Conservation (phyloP, 257 asterid species). For the Gentiana dahurica region DNA sequence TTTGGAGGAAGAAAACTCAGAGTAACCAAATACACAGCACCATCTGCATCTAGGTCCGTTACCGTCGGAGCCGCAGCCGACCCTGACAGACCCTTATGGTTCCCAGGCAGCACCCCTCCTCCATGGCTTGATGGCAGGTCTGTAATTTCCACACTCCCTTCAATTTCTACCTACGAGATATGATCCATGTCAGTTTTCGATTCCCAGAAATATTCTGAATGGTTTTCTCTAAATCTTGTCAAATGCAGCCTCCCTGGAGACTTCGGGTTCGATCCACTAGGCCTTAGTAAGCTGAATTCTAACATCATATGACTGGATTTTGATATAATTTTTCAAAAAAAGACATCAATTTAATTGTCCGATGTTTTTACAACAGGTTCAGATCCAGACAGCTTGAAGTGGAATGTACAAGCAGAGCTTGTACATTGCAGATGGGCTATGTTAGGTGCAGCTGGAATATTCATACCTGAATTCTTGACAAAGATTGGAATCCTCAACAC, state of each 20-base stretch:
- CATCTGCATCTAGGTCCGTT: conserved; percentile 32
- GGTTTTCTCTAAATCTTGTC: not conserved
- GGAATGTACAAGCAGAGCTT: conserved; percentile 82
- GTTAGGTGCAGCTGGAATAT: conserved; percentile 97
- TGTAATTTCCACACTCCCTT: not conserved
- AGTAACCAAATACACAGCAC: conserved; percentile 35
- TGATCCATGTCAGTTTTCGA: too few relatives aligned
- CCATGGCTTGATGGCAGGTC: conserved; percentile 98
- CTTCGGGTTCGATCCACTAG: conserved; percentile 97
- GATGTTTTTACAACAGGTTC: conserved; percentile 37
- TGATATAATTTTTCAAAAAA: not conserved
- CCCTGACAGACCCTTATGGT: conserved; percentile 90
- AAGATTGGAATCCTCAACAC: conserved; percentile 86
- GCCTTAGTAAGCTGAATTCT: conserved; percentile 42
- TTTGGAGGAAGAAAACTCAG: conserved; percentile 64
- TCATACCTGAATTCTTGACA: conserved; percentile 92
- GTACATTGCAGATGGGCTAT: conserved; percentile 99
- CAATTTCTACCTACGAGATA: too few relatives aligned
- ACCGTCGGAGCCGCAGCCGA: conserved; percentile 63
- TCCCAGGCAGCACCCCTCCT: conserved; percentile 98
- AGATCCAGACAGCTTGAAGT: conserved; percentile 90
- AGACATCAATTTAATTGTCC: not conserved
- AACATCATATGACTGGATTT: not conserved
- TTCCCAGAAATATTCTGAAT: not conserved
- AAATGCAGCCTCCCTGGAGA: conserved; percentile 96